Conservation (phyloP, 1,139 yeast genomes). For the Neolecta irregularis region DNA sequence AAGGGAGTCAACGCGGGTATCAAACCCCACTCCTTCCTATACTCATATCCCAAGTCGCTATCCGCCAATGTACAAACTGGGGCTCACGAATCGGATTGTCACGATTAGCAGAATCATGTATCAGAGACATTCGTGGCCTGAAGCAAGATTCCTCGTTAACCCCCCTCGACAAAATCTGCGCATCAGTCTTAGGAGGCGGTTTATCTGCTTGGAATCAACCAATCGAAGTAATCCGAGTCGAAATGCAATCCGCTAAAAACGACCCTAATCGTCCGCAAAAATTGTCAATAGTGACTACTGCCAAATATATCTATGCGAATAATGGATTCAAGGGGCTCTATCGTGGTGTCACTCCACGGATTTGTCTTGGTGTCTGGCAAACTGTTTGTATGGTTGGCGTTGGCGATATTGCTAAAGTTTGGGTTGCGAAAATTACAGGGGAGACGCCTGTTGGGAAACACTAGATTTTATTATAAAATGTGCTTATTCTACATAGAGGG, state of each 20-base stretch:
- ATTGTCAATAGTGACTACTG: slow-evolving; percentile 62
- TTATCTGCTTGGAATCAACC: slow-evolving; percentile 98
- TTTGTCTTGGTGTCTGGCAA: slow-evolving; percentile 95
- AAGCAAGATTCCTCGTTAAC: slow-evolving; percentile 44
- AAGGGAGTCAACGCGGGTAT: slow-evolving; percentile 82
- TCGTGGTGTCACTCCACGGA: slow-evolving; percentile 93
- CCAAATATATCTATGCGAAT: slow-evolving; percentile 63
- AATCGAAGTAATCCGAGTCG: slow-evolving; percentile 78
- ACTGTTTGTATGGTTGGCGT: slow-evolving; percentile 98
- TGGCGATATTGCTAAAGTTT: slow-evolving; percentile 76
- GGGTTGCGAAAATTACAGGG: slow-evolving; percentile 43
- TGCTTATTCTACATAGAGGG: neutral
- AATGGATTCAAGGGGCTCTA: slow-evolving; percentile 84
- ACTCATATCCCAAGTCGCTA: slow-evolving; percentile 44
- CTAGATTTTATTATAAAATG: slow-evolving; percentile 14
- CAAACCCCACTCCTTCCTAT: neutral
- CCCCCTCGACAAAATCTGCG: slow-evolving; percentile 65
- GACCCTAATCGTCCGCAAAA: slow-evolving; percentile 95
- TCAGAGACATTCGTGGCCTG: slow-evolving; percentile 50
- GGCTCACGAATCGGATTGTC: slow-evolving; percentile 92
- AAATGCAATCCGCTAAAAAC: slow-evolving; percentile 84
- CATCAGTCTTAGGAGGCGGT: slow-evolving; percentile 93
- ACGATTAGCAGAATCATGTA: slow-evolving; percentile 76
- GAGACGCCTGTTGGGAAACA: slow-evolving; percentile 37
- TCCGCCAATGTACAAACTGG: slow-evolving; percentile 98